Conservation (phyloP, 1,284 basidiomycete species). For the Ustilago vetiveriae region DNA sequence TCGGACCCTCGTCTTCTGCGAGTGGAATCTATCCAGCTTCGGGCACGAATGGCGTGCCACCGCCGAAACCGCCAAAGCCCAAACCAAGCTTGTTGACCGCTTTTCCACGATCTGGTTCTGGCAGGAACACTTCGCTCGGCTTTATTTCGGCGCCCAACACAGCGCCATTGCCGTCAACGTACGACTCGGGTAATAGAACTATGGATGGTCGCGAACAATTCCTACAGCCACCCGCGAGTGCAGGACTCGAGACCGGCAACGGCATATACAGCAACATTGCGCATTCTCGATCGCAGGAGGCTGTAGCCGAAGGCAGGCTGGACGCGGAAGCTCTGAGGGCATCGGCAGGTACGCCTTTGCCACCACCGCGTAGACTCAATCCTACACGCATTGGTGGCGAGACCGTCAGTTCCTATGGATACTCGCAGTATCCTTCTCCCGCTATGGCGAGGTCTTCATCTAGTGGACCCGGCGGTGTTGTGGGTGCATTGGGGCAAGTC, state of each 20-base stretch:
- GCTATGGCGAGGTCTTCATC: background rate
- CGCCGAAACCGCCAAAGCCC: constrained; percentile 37
- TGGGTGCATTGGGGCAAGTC: constrained; percentile 42
- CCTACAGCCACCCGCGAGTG: constrained; percentile 16
- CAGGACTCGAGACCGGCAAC: constrained; percentile 3
- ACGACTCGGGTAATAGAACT: background rate
- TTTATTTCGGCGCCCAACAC: constrained; percentile 21
- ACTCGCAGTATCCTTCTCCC: background rate
- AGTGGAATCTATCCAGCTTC: background rate
- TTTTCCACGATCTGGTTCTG: constrained; percentile 13
- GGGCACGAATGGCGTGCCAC: constrained; percentile 8
- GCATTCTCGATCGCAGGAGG: constrained; percentile 36
- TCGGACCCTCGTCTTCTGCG: constrained; percentile 14
- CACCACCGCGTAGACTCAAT: constrained; percentile 31
- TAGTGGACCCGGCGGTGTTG: constrained; percentile 22
- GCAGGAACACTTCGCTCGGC: background rate
- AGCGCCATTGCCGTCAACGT: background rate
- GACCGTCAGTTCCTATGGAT: background rate
- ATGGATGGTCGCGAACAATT: background rate
- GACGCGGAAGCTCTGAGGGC: constrained; percentile 35
- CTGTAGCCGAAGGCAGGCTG: constrained; percentile 15
- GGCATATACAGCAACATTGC: constrained; percentile 16
- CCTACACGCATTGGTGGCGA: background rate
- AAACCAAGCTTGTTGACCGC: constrained; percentile 34
- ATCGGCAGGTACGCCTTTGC: constrained; percentile 39